phyloP scores from a whole-genome alignment of 169 alveolate genomes.

The Cryptosporidium xiaoi region DNA sequence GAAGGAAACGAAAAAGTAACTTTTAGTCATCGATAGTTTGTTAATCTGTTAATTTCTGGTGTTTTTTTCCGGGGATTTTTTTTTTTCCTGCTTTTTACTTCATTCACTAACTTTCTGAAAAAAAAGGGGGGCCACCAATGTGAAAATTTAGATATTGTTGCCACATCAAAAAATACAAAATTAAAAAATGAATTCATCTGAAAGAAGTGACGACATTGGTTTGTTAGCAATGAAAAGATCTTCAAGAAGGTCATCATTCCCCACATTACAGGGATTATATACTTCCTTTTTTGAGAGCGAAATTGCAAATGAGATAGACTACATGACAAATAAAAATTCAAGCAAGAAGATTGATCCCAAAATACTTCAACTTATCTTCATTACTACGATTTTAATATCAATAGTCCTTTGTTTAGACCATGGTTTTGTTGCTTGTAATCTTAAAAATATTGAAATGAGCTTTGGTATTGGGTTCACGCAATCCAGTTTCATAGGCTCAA shows the following conservation, averaged over 20 bases:
- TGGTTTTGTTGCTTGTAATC: slow-evolving; percentile 66
- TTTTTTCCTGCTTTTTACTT: neutral
- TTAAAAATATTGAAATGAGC: slow-evolving; percentile 44
- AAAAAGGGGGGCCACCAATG: too few species aligned
- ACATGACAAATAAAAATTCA: neutral
- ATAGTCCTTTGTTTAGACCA: slow-evolving; percentile 60
- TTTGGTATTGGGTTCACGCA: slow-evolving; percentile 70
- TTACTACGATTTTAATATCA: slow-evolving; percentile 24
- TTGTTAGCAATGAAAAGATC: slow-evolving; percentile 62
- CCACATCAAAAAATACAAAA: too few species aligned
- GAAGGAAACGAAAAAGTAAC: slow-evolving; percentile 28
- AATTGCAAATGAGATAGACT: slow-evolving; percentile 28
- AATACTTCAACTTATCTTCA: slow-evolving; percentile 1
- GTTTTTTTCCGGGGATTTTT: neutral
- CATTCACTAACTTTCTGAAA: too few species aligned
- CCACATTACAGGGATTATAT: slow-evolving; percentile 70
- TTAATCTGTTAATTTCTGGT: too few species aligned
- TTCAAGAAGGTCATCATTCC: slow-evolving; percentile 69
- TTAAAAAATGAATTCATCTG: too few species aligned
- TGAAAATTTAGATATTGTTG: too few species aligned
- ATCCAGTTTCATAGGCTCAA: slow-evolving; percentile 68
- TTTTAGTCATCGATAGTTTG: neutral
- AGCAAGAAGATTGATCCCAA: slow-evolving; percentile 22
- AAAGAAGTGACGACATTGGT: too few species aligned
- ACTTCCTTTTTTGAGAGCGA: slow-evolving; percentile 57